These are phyloP conservation scores for Ilyonectria sp. DNA, from an alignment of 2,329 filamentous ascomycete species.

Conservation along the genomic window DNA sequence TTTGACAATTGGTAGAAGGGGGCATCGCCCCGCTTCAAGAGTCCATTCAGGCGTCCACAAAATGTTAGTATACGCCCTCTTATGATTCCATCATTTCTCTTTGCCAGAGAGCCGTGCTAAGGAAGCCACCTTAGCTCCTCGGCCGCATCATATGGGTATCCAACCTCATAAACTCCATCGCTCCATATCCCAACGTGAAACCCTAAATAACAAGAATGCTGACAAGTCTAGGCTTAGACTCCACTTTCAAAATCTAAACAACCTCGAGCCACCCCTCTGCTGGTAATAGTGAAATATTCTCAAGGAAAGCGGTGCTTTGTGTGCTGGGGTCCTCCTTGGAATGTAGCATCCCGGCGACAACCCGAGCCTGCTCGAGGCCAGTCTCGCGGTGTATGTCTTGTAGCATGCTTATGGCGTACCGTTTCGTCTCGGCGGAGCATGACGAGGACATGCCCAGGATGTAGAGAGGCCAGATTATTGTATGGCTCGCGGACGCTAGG, in stretches of 20 bases:
- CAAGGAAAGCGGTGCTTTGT: constrained; percentile 21
- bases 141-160: constrained; percentile 26
- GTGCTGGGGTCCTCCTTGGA: constrained; percentile 46
- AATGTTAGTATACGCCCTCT: constrained; percentile 37
- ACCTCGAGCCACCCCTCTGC: constrained; percentile 44
- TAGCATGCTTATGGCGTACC: constrained; percentile 62
- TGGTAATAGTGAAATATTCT: constrained; percentile 48
- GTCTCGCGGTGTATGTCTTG: constrained; percentile 62
- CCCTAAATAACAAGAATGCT: constrained; percentile 6
- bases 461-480: constrained; percentile 66
- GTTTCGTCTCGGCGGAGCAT: constrained; percentile 58
- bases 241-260: constrained; percentile 42
- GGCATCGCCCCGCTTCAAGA: constrained; percentile 1
- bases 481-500: constrained; percentile 63
- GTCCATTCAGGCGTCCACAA: constrained; percentile 6
- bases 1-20: constrained; percentile 87
- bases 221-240: constrained; percentile 3
- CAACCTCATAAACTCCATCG: constrained; percentile 25
- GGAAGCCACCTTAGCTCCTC: constrained; percentile 20
- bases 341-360: constrained; percentile 60
- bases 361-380: constrained; percentile 61
- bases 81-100: constrained; percentile 28
- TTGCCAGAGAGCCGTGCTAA: constrained; percentile 37
- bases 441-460: constrained; percentile 64
- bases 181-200: constrained; percentile 25